Percentiles rank a stretch among this genome's conserved stretches.
Evolutionary conservation across 1,284 basidiomycete species (phyloP).

Genomic region (Pseudozyma hubeiensis): DNA sequence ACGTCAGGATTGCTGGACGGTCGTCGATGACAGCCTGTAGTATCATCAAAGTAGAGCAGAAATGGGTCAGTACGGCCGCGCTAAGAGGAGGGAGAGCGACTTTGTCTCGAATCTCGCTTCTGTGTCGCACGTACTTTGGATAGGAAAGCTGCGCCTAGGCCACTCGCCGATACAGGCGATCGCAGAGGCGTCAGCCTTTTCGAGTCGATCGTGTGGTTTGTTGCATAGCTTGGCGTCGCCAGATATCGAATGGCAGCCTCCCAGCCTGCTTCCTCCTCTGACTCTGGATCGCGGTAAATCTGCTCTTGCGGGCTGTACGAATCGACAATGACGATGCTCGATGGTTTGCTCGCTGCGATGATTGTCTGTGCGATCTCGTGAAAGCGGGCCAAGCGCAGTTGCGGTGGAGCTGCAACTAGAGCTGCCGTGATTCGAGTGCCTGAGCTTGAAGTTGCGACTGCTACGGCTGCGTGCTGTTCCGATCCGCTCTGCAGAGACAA

Average conservation of each 20-base stretch:
- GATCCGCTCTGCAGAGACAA: conserved; percentile 11
- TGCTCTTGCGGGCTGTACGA: conserved; percentile 38
- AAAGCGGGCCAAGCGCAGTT: conserved; percentile 21
- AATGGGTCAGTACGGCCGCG: not conserved
- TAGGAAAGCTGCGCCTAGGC: conserved; percentile 35
- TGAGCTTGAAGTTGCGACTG: not conserved
- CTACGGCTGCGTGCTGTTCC: conserved; percentile 29
- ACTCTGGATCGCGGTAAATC: conserved; percentile 17
- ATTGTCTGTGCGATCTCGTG: conserved; percentile 21
- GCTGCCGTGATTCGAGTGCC: conserved; percentile 12
- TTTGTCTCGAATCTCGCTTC: not conserved
- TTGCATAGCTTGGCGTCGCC: conserved; percentile 13
- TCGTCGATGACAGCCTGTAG: conserved; percentile 21
- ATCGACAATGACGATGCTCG: conserved; percentile 31
- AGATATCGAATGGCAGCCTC: conserved; percentile 23
- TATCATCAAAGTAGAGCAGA: not conserved
- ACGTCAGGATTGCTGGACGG: conserved; percentile 18
- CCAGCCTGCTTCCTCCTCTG: conserved; percentile 2
- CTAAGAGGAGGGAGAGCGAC: not conserved
- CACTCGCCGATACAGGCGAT: conserved; percentile 31
- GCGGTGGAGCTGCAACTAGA: conserved; percentile 15
- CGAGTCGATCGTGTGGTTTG: conserved; percentile 7
- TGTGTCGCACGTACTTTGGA: conserved; percentile 15
- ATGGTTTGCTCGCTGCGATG: conserved; percentile 23
- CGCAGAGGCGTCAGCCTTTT: conserved; percentile 22